These are phyloP conservation scores for Thermochaetoides dissita DNA, from an alignment of 2,329 filamentous ascomycete genomes.

Conservation along the genomic window DNA sequence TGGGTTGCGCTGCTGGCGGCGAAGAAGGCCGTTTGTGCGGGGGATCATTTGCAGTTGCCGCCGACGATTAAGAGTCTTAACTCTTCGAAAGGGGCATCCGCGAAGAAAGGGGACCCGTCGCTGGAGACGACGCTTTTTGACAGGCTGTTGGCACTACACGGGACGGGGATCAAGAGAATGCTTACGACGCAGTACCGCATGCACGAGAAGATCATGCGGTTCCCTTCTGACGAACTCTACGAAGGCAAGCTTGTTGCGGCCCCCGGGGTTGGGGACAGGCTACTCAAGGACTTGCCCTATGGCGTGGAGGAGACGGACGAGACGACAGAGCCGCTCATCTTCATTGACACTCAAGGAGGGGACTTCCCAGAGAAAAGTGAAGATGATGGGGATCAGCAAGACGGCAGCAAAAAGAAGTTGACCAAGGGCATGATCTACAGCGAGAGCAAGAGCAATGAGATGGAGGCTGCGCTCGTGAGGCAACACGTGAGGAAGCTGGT, in stretches of 20 bases:
- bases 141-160: constrained; percentile 68
- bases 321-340: constrained; percentile 74
- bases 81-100: constrained; percentile 31
- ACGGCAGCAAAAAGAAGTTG: constrained; percentile 27
- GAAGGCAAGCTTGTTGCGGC: constrained; percentile 68
- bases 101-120: constrained; percentile 27
- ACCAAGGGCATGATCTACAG: constrained; percentile 30
- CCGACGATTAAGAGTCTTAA: constrained; percentile 81
- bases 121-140: constrained; percentile 92
- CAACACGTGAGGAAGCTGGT: constrained; percentile 65
- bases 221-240: constrained; percentile 82
- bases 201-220: constrained; percentile 91
- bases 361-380: constrained; percentile 76
- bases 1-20: constrained; percentile 81
- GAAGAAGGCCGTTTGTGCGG: constrained; percentile 76
- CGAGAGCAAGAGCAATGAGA: constrained; percentile 77
- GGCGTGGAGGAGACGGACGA: constrained; percentile 69
- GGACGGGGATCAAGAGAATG: constrained; percentile 76
- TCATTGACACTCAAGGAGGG: constrained; percentile 92
- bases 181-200: constrained; percentile 96
- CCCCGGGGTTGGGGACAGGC: constrained; percentile 57
- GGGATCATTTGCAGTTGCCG: constrained; percentile 86
- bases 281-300: constrained; percentile 68
- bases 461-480: constrained; percentile 70
- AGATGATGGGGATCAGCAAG: constrained; percentile 32